These are phyloP conservation scores for Cephalotrichum gorgonifer DNA, from an alignment of 2,329 filamentous ascomycete species.

Conservation along the genomic window DNA sequence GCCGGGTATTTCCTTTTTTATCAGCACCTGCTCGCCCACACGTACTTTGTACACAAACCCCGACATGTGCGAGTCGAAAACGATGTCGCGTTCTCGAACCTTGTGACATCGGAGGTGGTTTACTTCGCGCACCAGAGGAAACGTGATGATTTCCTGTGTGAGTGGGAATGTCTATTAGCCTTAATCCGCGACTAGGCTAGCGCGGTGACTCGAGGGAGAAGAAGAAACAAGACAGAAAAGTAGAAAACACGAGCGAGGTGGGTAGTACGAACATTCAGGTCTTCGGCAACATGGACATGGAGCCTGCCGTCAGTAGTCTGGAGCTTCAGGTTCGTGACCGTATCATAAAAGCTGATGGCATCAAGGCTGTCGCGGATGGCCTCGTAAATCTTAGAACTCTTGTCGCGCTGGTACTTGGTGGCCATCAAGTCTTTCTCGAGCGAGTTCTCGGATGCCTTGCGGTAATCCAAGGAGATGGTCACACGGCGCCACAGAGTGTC, in stretches of 20 bases:
- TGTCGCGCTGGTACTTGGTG: conserved; percentile 78
- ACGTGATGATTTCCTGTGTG: conserved; percentile 70
- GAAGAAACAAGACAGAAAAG: background rate
- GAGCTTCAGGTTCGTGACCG: conserved; percentile 90
- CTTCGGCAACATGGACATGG: conserved; percentile 96
- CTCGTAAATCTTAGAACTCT: conserved; percentile 87
- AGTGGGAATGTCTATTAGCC: background rate
- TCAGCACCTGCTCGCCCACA: conserved; percentile 57
- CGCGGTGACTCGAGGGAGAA: background rate
- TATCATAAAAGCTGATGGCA: conserved; percentile 95
- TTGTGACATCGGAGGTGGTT: conserved; percentile 58
- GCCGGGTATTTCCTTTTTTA: conserved; percentile 97
- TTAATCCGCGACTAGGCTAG: background rate
- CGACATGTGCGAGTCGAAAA: conserved; percentile 86
- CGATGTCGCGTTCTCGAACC: conserved; percentile 63
- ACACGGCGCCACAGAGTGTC: conserved; percentile 75
- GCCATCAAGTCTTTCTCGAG: conserved; percentile 73
- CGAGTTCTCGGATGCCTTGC: conserved; percentile 66
- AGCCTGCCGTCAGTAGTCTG: conserved; percentile 80
- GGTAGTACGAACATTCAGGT: conserved; percentile 55
- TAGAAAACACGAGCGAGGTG: background rate
- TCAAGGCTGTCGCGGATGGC: conserved; percentile 81
- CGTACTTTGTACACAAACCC: conserved; percentile 94
- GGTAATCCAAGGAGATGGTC: conserved; percentile 90
- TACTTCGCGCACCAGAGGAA: conserved; percentile 64